A percentile compares a stretch with the other conserved stretches of the same genome.
These are phyloP conservation scores for Triadica sebifera DNA, from an alignment of 345 rosid genomes.

Conservation along the genomic window DNA sequence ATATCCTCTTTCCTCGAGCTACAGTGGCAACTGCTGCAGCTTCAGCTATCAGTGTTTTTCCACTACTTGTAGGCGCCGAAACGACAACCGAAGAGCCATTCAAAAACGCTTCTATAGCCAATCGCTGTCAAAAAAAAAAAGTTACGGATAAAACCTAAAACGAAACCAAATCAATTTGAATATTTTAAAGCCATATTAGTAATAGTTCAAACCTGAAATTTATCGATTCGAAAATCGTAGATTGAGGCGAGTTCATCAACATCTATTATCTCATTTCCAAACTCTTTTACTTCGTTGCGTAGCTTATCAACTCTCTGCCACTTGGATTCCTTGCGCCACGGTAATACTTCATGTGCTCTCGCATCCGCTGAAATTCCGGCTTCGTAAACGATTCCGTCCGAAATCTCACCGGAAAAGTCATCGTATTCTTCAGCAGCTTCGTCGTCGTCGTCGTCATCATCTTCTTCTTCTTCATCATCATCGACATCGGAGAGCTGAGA, in stretches of 20 bases:
- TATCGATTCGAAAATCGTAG: constrained; percentile 84
- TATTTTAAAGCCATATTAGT: neutral
- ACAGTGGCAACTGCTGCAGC: constrained; percentile 93
- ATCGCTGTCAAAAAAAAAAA: constrained; percentile 38
- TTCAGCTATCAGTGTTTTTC: constrained; percentile 95
- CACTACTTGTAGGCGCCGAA: constrained; percentile 96
- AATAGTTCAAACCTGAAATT: constrained; percentile 64
- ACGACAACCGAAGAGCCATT: constrained; percentile 89
- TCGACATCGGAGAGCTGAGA: constrained; percentile 62
- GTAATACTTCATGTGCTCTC: neutral
- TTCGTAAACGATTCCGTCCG: constrained; percentile 50
- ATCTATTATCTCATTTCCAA: constrained; percentile 72
- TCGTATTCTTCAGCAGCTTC: constrained; percentile 69
- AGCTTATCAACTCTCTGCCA: constrained; percentile 80
- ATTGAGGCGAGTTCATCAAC: constrained; percentile 70
- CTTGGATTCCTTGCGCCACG: constrained; percentile 46
- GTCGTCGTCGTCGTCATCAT: constrained; percentile 41
- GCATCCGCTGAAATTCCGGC: constrained; percentile 37
- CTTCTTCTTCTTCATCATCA: constrained; percentile 43
- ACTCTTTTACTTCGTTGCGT: constrained; percentile 55
- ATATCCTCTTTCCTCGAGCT: constrained; percentile 73
- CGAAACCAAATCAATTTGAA: neutral
- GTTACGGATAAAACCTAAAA: neutral
- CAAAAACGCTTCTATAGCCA: constrained; percentile 75
- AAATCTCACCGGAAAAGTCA: constrained; percentile 24